phyloP scores from a whole-genome alignment of 2,329 filamentous ascomycete species.

The Colletotrichum abscissum region DNA sequence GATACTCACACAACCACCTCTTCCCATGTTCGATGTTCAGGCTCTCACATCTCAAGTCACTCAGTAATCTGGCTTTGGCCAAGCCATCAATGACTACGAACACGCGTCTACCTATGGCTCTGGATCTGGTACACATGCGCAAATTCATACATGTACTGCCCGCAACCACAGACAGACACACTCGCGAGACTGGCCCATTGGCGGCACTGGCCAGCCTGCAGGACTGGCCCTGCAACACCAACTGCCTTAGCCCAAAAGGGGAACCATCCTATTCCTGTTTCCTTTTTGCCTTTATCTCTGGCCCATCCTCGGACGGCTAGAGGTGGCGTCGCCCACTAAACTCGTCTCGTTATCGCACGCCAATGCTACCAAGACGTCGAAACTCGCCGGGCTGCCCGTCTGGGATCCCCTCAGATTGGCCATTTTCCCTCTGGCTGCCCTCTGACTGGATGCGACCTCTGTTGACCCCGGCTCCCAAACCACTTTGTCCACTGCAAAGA shows the following conservation, averaged over 20 bases:
- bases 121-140: neutral
- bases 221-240: neutral
- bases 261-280: conserved; percentile 28
- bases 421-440: neutral
- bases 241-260: conserved; percentile 21
- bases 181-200: neutral
- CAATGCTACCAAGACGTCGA: conserved; percentile 26
- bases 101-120: neutral
- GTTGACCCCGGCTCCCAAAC: conserved; percentile 17
- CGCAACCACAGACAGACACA: too few species aligned
- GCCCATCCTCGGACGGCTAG: conserved; percentile 27
- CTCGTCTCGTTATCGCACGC: conserved; percentile 33
- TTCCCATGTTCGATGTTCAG: neutral
- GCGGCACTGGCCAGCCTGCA: neutral
- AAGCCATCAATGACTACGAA: neutral
- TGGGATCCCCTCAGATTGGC: conserved; percentile 19
- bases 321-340: conserved; percentile 33
- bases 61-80: neutral
- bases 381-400: conserved; percentile 24
- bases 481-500: neutral
- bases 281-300: conserved; percentile 33
- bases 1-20: neutral
- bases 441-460: conserved; percentile 10
- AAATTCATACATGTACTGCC: too few species aligned
- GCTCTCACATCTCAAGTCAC: conserved; percentile 1